Evolutionary conservation across 805 yeast genomes (phyloP), one percentile per base, ranked within the genome.

Genomic region (Candida manassasensis): DNA sequence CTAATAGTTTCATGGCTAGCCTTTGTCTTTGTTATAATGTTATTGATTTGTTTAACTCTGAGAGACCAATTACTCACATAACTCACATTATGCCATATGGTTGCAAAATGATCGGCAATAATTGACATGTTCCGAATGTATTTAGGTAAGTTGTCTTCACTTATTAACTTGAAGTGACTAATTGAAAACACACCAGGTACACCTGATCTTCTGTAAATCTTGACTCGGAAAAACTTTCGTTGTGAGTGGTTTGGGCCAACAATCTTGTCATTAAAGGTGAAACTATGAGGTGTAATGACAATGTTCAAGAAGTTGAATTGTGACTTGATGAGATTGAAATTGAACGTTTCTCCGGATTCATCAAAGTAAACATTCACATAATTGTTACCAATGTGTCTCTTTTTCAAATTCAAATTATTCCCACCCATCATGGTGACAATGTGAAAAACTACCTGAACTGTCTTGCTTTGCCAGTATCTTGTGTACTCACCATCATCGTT

Each of bases 311-410:
- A 86, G 46, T 82, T 86, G 68, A 87, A 87, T 58, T 87, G 95
- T 9, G 87, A 75, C 53, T 74, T 72, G 42, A 86, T 75, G 28
- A 77, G 57, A 47, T 82, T 82, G 62, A 84, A 82, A 41, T 81
- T 76, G 58, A 84, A 84, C 3, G 77, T 74, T 4, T 58, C 55
- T 4, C 67, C 71, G 2, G 87, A 77, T 47, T 87, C 95, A 49
- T 87, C 85, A 63, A 79, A 88, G 53, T 73, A 87, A 16, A 87
- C 76, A 50, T 81, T 84, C 38, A 87, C 93, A 54, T 77, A 80
- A 52, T 86, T 75, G 59, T 87, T 87, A 6, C 96, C 96, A 43
- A 87, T 82, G 53, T 87, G 96, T 37, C 88, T 63, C 57, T 87
- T 87, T 58, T 86, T 87, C 53, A 70, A 52, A 11, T 79, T 70